Evolutionary conservation across 345 rosid species (phyloP).

Genomic region (Lepidium africanum): DNA sequence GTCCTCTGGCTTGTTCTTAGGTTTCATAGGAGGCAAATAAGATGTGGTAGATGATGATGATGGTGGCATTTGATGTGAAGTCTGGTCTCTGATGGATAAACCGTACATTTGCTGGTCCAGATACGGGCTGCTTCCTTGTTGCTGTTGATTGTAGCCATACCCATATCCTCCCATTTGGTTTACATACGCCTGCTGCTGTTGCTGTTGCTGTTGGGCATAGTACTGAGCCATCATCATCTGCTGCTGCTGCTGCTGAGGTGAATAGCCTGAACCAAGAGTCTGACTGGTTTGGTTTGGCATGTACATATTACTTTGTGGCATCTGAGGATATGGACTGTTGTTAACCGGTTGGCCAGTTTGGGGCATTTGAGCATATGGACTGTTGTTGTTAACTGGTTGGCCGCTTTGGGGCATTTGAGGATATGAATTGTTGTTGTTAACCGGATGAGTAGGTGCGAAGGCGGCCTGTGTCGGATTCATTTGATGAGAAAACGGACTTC

Average conservation of each 20-base stretch:
- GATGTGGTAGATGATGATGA: conserved; percentile 41
- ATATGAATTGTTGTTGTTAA: conserved; percentile 28
- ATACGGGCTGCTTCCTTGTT: conserved; percentile 53
- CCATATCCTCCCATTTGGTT: conserved; percentile 51
- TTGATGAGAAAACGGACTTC: conserved; percentile 51
- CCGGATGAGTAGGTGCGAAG: conserved; percentile 38
- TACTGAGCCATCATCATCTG: conserved; percentile 44
- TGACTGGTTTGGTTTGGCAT: conserved; percentile 28
- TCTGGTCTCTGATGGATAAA: conserved; percentile 52
- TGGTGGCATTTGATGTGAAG: conserved; percentile 41
- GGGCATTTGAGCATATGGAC: conserved; percentile 37
- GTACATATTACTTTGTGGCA: conserved; percentile 58
- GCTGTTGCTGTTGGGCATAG: conserved; percentile 33
- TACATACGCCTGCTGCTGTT: conserved; percentile 43
- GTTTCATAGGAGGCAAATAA: conserved; percentile 48
- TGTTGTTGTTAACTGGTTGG: conserved; percentile 35
- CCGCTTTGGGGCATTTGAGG: conserved; percentile 47
- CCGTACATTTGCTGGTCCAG: conserved; percentile 78
- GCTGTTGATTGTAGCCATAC: conserved; percentile 69
- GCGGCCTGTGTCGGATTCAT: conserved; percentile 50
- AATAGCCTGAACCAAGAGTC: conserved; percentile 15
- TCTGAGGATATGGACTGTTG: conserved; percentile 40
- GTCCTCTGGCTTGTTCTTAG: conserved; percentile 63
- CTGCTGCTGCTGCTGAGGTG: conserved; percentile 47
- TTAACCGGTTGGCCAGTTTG: conserved; percentile 44